Base-by-base conservation (phyloP, 192 early-diverging fungal species). In the Coemansia sp. region DNA sequence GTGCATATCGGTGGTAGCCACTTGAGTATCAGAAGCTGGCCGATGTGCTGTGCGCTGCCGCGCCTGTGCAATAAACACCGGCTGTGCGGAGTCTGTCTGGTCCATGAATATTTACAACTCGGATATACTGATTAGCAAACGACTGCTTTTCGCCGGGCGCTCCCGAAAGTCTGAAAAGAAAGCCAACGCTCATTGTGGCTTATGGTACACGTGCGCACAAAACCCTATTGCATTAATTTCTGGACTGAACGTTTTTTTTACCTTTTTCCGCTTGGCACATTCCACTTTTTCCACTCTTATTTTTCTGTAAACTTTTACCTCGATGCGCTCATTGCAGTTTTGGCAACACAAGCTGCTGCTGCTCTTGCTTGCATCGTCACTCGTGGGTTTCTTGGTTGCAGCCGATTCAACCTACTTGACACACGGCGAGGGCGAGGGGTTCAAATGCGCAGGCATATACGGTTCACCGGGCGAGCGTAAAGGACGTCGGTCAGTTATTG, bases 371-470 rank as follows among this genome's bases (percentile, higher is more conserved):
- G 50, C 11, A 10, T 7, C 17, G 22, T 44, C 54, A 4, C 52
- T 73, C n/a, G 57, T 51, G 23, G 40, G 42, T 7, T 23, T 48
- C 7, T 51, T 11, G 2, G 60, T 31, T 7, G 46, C 68, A 11
- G 76, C 67, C 14, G 76, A 79, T 15, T 40, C 58, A 12, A 71
- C 63, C 44, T 69, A 70, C 25, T 57, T 79, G 60, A 65, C 68
- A 3, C 71, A 79, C 49, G 76, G 66, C 47, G 63, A 62, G 15
- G 70, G 70, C 56, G 76, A 79, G 15, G 76, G 76, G 38, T 73
- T 73, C 49, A 73, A 73, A 57, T 79, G 76, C 34, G 76, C 76
- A 11, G 76, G 76, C 38, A 68, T 79, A 25, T 79, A 68, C 38
- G 71, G 71, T 20, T 70, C 76, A 6, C 52, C 61, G 8, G 31